Evolutionary conservation across 2,329 filamentous ascomycete genomes (phyloP), one percentile per base, ranked within the genome.

Genomic region (Colletotrichum sp.): DNA sequence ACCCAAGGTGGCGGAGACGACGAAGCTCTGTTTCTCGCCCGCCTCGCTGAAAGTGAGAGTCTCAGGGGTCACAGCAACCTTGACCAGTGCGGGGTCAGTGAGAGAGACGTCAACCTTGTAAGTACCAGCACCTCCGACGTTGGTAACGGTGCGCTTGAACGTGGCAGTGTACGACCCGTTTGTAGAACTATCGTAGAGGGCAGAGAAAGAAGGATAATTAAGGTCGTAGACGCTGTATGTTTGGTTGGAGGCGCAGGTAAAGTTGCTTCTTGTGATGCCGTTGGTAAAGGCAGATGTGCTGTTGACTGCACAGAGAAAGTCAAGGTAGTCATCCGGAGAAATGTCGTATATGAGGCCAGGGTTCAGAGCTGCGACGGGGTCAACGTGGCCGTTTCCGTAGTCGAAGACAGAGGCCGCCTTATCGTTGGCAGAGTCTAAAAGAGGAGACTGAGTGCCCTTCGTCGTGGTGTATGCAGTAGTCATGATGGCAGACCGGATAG

Each of bases 281-380:
- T 36, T 16, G 9, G 70, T 39, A 16, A 77, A 76, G 18, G 39
- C 57, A 7, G 77, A 64, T 26, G 78, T 73, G 13, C 78, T 75
- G 21, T 81, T 70, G 6, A 81, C 77, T 1, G 80, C 79, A 65
- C 80, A 81, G 72, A 81, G 68, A 39, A 78, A 78, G 26, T 78
- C 78, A 2, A 80, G 55, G 61, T 80, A 81, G 67, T 79, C 79
- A 9, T 76, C 71, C 36, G 79, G 72, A 24, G 80, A 75, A 18
- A 68, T 60, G 28, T 78, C 68, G 32, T 81, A 72, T 7, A 81
- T 39, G 10, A 71, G 52, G 10, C 80, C 76, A 2, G 80, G 78
- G 55, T 78, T 74, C 10, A 81, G 71, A 57, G 80, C 80, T 13
- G 80, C 80, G 12, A 79, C 78, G 4, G 78, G 80, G 28, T 78